phyloP scores from a whole-genome alignment of 441 rosid species.

The Monsonia emarginata region DNA sequence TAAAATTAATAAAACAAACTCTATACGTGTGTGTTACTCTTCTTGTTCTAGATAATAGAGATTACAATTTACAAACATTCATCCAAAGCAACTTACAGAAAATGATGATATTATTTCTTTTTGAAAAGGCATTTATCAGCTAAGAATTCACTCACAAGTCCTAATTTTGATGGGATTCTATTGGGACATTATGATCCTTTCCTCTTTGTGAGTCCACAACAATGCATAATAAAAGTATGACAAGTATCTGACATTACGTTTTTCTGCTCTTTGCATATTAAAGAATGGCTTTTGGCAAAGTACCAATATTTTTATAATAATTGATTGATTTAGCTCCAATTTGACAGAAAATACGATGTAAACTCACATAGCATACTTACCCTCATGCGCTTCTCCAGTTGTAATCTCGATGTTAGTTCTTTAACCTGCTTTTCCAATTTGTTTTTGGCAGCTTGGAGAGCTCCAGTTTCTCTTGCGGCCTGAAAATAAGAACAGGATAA shows the following conservation, averaged over 20 bases:
- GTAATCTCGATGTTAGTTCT: slow-evolving; percentile 65
- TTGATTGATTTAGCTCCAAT: neutral
- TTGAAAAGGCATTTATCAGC: too few species aligned
- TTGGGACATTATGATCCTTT: neutral
- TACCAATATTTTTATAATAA: neutral
- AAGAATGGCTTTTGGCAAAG: neutral
- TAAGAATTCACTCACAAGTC: neutral
- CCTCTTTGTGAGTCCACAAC: neutral
- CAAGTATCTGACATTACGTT: neutral
- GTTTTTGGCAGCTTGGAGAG: slow-evolving; percentile 83
- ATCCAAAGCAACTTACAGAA: neutral
- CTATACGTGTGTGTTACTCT: too few species aligned
- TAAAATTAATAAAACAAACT: too few species aligned
- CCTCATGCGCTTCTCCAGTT: slow-evolving; percentile 76
- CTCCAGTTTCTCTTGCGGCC: slow-evolving; percentile 95
- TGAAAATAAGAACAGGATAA: slow-evolving; percentile 14
- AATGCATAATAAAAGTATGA: neutral
- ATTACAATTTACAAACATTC: neutral
- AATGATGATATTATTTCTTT: neutral
- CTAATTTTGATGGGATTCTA: neutral
- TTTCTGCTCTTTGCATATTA: neutral
- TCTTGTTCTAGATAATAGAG: slow-evolving; percentile 33
- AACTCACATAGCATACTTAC: slow-evolving; percentile 22
- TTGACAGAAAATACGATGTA: neutral
- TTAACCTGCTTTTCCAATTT: slow-evolving; percentile 85